Conservation (phyloP, 2,329 filamentous ascomycete genomes). For the Ophiobolus disseminans region DNA sequence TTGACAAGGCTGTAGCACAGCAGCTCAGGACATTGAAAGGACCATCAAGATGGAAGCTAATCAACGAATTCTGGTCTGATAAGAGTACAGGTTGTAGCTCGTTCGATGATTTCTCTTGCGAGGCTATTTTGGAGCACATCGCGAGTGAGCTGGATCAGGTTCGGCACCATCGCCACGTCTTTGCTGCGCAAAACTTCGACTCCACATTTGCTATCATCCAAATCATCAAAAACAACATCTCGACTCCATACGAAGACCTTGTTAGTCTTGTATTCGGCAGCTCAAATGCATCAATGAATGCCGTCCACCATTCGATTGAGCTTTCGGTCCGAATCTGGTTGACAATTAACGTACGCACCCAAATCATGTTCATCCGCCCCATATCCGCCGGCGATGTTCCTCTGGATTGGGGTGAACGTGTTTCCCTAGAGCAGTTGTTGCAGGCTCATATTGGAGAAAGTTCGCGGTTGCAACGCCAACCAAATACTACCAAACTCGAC, state of each 20-base stretch:
- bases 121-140: conserved; percentile 5
- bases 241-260: background rate
- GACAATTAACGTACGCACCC: conserved; percentile 14
- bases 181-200: conserved; percentile 8
- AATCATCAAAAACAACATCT: background rate
- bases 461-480: background rate
- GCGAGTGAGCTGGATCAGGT: conserved; percentile 5
- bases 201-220: conserved; percentile 1
- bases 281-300: background rate
- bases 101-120: conserved; percentile 3
- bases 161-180: conserved; percentile 4
- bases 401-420: conserved; percentile 9
- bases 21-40: background rate
- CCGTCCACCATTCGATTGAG: conserved; percentile 15
- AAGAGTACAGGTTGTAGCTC: background rate
- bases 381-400: conserved; percentile 9
- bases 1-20: conserved; percentile 1
- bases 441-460: conserved; percentile 1
- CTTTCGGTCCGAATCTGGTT: conserved; percentile 17
- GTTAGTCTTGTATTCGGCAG: background rate
- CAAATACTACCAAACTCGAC: conserved; percentile 4
- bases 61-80: background rate
- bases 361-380: conserved; percentile 9
- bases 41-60: background rate
- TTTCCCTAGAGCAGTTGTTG: conserved; percentile 7